Evolutionary conservation across 495 filamentous ascomycete genomes (phyloP), one percentile per base, ranked within the genome.

Genomic region (Daldinia childiae): DNA sequence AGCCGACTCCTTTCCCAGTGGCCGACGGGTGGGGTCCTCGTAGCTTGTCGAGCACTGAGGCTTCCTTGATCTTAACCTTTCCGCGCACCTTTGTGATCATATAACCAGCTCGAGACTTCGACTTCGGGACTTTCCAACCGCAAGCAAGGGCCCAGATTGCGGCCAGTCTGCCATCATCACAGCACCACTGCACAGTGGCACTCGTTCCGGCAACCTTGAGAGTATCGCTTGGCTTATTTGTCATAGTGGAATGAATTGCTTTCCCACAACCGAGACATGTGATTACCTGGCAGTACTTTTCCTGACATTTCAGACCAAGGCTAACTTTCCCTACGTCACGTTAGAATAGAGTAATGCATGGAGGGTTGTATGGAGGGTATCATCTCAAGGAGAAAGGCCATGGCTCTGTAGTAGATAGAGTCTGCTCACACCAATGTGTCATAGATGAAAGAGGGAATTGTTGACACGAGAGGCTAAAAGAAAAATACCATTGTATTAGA

Each of bases 61-160:
- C 12, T 14, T 6, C 11, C 24, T 29, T 69, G 29, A 27, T 21
- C 6, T 61, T 68, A 12, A 39, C 71, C 7, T 51, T 21, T 48
- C 48, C 56, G 36, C 52, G 52, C 39, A 51, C 62, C 60, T 54
- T 71, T 57, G n/a, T 51, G 12, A 71, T 32, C 6, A 48, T 26
- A 54, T 26, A 63, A 21, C 29, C 24, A 8, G 29, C 1, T 39
- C 55, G 51, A 15, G 57, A 36, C 6, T 65, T 72, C 19, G 41
- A 26, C 17, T 14, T 38, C 6, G 59, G 39, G 0, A 36, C 21
- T 19, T 76, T 59, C 54, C 65, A 62, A 12, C 79, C 81, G 27
- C 79, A 81, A 17, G 76, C 71, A 0, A 82, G 64, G 19, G 74
- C 74, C 59, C 78, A 81, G 17, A 75, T 62, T 15, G 81, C 70